Conservation (phyloP, 2,329 filamentous ascomycete genomes). For the Pseudogymnoascus sp. region DNA sequence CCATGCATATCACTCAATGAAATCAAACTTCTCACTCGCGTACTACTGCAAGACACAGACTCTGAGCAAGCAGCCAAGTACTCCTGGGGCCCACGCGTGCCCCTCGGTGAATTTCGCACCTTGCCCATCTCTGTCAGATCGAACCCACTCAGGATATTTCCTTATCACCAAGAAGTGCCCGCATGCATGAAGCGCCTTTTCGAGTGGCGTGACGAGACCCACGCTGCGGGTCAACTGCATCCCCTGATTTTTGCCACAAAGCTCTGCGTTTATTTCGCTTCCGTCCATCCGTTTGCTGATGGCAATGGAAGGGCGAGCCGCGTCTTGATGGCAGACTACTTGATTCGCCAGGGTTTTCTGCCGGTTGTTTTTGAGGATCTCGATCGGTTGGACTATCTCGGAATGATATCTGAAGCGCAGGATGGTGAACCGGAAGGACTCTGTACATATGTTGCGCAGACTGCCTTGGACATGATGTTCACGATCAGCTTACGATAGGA, state of each 20-base stretch:
- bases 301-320: constrained; percentile 21
- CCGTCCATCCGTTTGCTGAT: constrained; percentile 22
- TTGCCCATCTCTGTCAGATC: constrained; percentile 18
- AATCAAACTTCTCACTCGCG: constrained; percentile 14
- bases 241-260: constrained; percentile 22
- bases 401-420: constrained; percentile 19
- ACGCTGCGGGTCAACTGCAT: constrained; percentile 17
- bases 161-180: constrained; percentile 21
- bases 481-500: constrained; percentile 8
- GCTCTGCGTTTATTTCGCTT: constrained; percentile 17
- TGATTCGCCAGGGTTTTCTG: constrained; percentile 22
- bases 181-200: constrained; percentile 18
- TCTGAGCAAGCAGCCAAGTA: constrained; percentile 14
- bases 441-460: constrained; percentile 6
- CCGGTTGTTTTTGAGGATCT: constrained; percentile 18
- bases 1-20: constrained; percentile 16
- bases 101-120: constrained; percentile 18
- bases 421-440: constrained; percentile 16
- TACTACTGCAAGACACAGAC: constrained; percentile 15
- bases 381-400: constrained; percentile 18
- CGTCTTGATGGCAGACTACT: constrained; percentile 22
- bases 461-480: constrained; percentile 11
- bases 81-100: constrained; percentile 15
- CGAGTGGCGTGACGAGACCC: constrained; percentile 18
- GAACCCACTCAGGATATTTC: constrained; percentile 20